These are phyloP conservation scores for Zancudomyces culisetae DNA, from an alignment of 371 early-diverging fungal genomes.

Conservation along the genomic window DNA sequence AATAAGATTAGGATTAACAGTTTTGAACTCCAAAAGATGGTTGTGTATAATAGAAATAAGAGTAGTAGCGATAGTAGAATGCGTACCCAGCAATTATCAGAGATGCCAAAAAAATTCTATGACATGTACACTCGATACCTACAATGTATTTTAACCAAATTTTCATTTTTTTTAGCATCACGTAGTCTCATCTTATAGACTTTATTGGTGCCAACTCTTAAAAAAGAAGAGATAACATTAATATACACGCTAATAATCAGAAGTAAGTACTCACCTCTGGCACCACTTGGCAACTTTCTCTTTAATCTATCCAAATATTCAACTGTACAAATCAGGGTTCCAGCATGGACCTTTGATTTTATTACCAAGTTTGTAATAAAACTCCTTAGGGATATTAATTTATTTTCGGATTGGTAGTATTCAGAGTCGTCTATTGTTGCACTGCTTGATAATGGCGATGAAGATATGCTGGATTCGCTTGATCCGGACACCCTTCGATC, in stretches of 20 bases:
- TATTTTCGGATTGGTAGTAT: neutral
- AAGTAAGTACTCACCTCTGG: constrained; percentile 22
- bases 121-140: constrained; percentile 57
- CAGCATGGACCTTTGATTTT: constrained; percentile 32
- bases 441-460: neutral
- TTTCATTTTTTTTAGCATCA: neutral
- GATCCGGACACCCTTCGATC: constrained; percentile 8
- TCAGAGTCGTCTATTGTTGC: neutral
- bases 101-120: constrained; percentile 58
- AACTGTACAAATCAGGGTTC: constrained; percentile 37
- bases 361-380: constrained; percentile 34
- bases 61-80: neutral
- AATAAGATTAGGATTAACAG: neutral
- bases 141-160: neutral
- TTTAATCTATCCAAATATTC: constrained; percentile 35
- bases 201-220: neutral
- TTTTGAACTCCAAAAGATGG: neutral
- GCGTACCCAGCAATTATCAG: constrained; percentile 38
- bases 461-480: neutral
- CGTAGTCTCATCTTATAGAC: neutral
- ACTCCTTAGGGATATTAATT: constrained; percentile 26
- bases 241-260: neutral
- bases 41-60: neutral
- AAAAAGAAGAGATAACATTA: neutral
- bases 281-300: constrained; percentile 28